A percentile compares a stretch with the other conserved stretches of the same genome.
Evolutionary conservation across 2,329 filamentous ascomycete species (phyloP).

Genomic region (Nothopassalora personata): DNA sequence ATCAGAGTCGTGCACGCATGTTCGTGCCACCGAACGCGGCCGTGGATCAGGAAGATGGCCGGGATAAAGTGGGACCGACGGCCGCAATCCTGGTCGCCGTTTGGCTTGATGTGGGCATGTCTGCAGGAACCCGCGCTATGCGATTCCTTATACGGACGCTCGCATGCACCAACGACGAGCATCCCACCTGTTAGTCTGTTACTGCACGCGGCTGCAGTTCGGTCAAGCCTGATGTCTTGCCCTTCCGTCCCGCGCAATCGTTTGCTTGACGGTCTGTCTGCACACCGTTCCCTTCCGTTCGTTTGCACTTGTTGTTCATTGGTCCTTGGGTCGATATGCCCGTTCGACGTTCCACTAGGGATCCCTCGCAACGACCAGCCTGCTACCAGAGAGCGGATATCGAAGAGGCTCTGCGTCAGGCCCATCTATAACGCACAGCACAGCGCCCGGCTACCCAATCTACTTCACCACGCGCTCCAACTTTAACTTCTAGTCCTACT

Average conservation of each 20-base stretch:
- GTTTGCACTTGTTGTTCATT: conserved; percentile 9
- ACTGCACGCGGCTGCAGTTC: conserved; percentile 11
- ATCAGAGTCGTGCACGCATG: background rate
- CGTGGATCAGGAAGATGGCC: background rate
- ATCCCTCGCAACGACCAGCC: conserved; percentile 14
- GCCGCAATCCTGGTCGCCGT: background rate
- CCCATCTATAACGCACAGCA: conserved; percentile 13
- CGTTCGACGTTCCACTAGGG: conserved; percentile 21
- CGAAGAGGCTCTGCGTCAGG: conserved; percentile 15
- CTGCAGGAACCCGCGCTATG: conserved; percentile 20
- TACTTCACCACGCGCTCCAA: conserved; percentile 9
- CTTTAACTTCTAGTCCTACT: conserved; percentile 12
- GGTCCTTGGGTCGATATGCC: conserved; percentile 16
- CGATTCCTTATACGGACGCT: conserved; percentile 10
- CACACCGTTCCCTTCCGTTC: conserved; percentile 8
- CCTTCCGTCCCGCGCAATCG: conserved; percentile 12
- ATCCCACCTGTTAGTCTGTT: conserved; percentile 12
- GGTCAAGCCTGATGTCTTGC: conserved; percentile 7
- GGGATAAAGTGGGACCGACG: background rate
- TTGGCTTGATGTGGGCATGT: background rate
- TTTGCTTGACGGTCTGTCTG: conserved; percentile 14
- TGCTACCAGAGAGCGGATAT: conserved; percentile 16
- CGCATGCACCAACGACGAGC: conserved; percentile 15
- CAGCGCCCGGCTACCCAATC: conserved; percentile 6
- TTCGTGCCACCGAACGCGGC: background rate